Evolutionary conservation across 2,329 filamentous ascomycete genomes (phyloP), one percentile per base, ranked within the genome.

Genomic region (Albifimbria verrucaria): DNA sequence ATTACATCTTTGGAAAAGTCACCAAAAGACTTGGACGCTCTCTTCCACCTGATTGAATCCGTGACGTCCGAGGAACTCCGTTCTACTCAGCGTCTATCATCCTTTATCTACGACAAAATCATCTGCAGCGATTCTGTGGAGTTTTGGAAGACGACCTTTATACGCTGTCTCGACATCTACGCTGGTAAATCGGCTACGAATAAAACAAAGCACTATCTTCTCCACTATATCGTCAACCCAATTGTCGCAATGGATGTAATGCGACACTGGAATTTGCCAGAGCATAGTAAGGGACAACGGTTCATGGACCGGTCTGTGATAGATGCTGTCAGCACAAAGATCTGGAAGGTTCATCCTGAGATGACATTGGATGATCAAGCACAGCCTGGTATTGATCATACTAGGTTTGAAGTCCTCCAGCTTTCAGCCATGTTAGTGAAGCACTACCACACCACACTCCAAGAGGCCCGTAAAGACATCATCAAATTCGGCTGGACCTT

Each of bases 401-500:
- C 92, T 2, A 83, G 94, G 17, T 96, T 97, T 85, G 95, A 99
- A 67, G 82, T 97, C 10, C 81, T 99, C 45, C 95, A 99, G 68
- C 82, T 97, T 44, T 97, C 94, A 6, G 92, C 94, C 0, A 86
- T 99, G 76, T 78, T 99, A 39, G 88, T 99, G 71, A 99, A 99
- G 67, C 96, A 97, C 64, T 91, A 99, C 64, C 86, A 93, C 64
- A 83, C 84, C 26, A 89, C 92, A 51, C 82, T 99, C 2, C 89
- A 95, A 60, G 94, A 97, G 64, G 87, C 90, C 2, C 86, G 95
- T 36, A 99, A 99, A 71, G 94, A 99, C 59, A 93, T 99, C 57
- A 99, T 99, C 66, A 97, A 97, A 72, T 99, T 97, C 71, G 92
- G 92, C 3, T 99, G 94, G 94, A 96, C 92, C 18, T 97, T 96